These are phyloP conservation scores for Cerrena zonata DNA, from an alignment of 1,284 basidiomycete genomes.

Conservation along the genomic window DNA sequence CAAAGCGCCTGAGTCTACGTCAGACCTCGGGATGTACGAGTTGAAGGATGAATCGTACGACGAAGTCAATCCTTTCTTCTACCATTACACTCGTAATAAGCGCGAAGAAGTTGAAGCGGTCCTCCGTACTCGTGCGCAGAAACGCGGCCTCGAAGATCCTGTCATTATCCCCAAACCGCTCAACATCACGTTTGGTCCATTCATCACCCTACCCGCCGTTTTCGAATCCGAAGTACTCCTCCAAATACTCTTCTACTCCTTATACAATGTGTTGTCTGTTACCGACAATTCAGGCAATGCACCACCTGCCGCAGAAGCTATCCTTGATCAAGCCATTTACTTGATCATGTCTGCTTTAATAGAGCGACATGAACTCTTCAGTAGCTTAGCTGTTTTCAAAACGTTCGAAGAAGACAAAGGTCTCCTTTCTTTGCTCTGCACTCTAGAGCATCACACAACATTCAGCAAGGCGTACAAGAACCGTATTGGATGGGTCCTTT, in stretches of 20 bases:
- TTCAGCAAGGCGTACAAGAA: slow-evolving; percentile 62
- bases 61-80: slow-evolving; percentile 94
- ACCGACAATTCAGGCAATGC: slow-evolving; percentile 53
- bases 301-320: slow-evolving; percentile 75
- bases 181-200: slow-evolving; percentile 62
- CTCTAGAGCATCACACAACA: slow-evolving; percentile 68
- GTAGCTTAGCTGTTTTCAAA: slow-evolving; percentile 48
- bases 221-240: slow-evolving; percentile 66
- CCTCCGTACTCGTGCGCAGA: slow-evolving; percentile 65
- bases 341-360: slow-evolving; percentile 78
- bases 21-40: slow-evolving; percentile 83
- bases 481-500: slow-evolving; percentile 72
- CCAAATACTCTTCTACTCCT: slow-evolving; percentile 73
- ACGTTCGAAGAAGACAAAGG: slow-evolving; percentile 55
- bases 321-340: slow-evolving; percentile 85
- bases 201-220: slow-evolving; percentile 49
- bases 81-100: slow-evolving; percentile 92
- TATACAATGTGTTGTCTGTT: slow-evolving; percentile 62
- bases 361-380: slow-evolving; percentile 62
- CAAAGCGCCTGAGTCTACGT: slow-evolving; percentile 71
- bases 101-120: slow-evolving; percentile 89
- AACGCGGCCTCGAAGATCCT: slow-evolving; percentile 60
- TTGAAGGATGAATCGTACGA: slow-evolving; percentile 79
- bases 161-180: slow-evolving; percentile 73
- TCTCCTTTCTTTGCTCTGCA: slow-evolving; percentile 69